These are phyloP conservation scores for Magnaporthales sp. DNA, from an alignment of 2,329 filamentous ascomycete species.

Conservation along the genomic window DNA sequence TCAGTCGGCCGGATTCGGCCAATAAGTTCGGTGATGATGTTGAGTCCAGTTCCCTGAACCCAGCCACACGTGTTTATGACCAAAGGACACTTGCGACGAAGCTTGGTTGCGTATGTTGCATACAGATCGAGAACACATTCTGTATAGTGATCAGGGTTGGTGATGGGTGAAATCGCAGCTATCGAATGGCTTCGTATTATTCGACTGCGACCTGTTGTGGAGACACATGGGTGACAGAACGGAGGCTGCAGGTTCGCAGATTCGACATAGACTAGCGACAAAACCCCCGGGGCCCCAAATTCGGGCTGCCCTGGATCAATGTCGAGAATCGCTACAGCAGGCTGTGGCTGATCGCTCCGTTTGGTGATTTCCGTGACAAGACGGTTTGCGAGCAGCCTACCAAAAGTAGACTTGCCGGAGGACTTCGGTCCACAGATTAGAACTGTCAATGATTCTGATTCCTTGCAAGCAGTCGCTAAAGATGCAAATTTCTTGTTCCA, in stretches of 20 bases:
- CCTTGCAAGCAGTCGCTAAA: conserved; percentile 25
- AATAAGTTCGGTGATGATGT: conserved; percentile 52
- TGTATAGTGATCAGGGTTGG: conserved; percentile 59
- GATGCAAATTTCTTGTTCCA: conserved; percentile 53
- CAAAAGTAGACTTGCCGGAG: conserved; percentile 70
- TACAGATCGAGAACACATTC: conserved; percentile 57
- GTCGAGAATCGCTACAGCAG: conserved; percentile 54
- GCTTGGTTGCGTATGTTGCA: conserved; percentile 40
- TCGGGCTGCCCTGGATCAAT: conserved; percentile 73
- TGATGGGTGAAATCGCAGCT: conserved; percentile 54
- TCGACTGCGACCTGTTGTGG: conserved; percentile 21
- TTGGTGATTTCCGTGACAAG: conserved; percentile 41
- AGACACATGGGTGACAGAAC: conserved; percentile 47
- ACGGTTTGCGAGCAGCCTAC: conserved; percentile 56
- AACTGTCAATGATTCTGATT: conserved; percentile 28
- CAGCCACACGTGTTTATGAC: conserved; percentile 70
- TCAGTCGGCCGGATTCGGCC: conserved; percentile 45
- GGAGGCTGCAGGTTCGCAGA: conserved; percentile 56
- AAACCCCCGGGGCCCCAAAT: conserved; percentile 58
- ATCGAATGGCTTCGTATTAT: conserved; percentile 57
- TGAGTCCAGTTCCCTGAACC: conserved; percentile 62
- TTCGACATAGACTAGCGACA: conserved; percentile 56
- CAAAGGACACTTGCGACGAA: conserved; percentile 40
- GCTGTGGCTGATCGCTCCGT: conserved; percentile 17
- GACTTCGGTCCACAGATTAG: conserved; percentile 63